Conservation (phyloP, 2,329 filamentous ascomycete species). For the Torrubiellomyces zombiae region DNA sequence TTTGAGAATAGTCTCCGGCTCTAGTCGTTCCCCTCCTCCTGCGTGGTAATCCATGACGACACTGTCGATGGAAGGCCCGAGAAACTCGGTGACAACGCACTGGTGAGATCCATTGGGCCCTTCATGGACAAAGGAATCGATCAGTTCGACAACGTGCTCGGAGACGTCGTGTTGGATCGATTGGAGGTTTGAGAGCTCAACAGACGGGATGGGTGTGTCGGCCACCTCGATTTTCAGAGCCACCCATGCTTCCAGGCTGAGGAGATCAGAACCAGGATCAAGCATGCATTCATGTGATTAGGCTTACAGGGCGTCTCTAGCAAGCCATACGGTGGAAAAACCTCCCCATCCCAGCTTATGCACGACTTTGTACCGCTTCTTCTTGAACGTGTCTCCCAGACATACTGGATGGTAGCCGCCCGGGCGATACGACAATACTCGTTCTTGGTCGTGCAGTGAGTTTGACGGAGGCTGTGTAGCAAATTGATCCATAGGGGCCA, state of each 20-base stretch:
- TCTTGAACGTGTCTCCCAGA: constrained; percentile 19
- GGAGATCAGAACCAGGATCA: neutral
- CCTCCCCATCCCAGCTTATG: constrained; percentile 25
- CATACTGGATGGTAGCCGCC: constrained; percentile 22
- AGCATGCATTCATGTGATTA: constrained; percentile 1
- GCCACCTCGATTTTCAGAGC: constrained; percentile 1
- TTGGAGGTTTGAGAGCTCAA: constrained; percentile 1
- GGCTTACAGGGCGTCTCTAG: no score
- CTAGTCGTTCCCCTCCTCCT: neutral
- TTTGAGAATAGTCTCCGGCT: constrained; percentile 1
- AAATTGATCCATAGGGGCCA: constrained; percentile 2
- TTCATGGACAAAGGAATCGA: neutral
- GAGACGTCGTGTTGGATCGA: neutral
- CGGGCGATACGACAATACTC: constrained; percentile 1
- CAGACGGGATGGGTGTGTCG: constrained; percentile 1
- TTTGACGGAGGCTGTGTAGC: constrained; percentile 1
- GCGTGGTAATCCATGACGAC: constrained; percentile 1
- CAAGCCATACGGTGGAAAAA: constrained; percentile 28
- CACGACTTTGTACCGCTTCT: constrained; percentile 21
- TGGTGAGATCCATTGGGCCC: constrained; percentile 1
- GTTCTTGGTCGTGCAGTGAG: constrained; percentile 1
- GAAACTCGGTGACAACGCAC: constrained; percentile 1
- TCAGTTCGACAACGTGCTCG: neutral
- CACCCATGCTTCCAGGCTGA: constrained; percentile 1
- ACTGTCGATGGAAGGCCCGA: neutral